Percentiles rank a stretch among this genome's conserved stretches.
phyloP scores from a whole-genome alignment of 805 yeast species.

The Hanseniaspora vineae region DNA sequence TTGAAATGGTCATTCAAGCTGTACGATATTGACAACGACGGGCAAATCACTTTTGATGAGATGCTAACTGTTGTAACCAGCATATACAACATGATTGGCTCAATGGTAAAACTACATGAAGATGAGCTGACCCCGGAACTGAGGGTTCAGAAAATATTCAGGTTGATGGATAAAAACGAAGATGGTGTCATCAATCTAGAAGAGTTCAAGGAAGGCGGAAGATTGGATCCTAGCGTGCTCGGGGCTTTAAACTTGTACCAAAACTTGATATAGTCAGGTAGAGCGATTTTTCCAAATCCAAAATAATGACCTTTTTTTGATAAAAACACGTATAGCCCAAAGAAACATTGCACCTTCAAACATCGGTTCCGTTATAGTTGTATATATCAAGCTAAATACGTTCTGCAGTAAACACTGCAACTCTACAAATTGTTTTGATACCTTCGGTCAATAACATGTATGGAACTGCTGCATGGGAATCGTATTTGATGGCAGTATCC shows the following conservation, averaged over 20 bases:
- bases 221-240: slow-evolving; percentile 62
- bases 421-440: slow-evolving; percentile 68
- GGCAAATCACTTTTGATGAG: slow-evolving; percentile 63
- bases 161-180: slow-evolving; percentile 53
- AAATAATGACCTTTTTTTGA: too few relatives aligned
- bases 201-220: slow-evolving; percentile 74
- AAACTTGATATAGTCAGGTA: slow-evolving; percentile 45
- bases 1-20: slow-evolving; percentile 80
- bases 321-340: too few relatives aligned
- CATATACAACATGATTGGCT: slow-evolving; percentile 89
- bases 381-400: slow-evolving; percentile 32
- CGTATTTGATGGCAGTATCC: slow-evolving; percentile 85
- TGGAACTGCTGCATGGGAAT: slow-evolving; percentile 87
- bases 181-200: slow-evolving; percentile 62
- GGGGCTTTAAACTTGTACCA: slow-evolving; percentile 70
- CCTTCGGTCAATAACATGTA: slow-evolving; percentile 80
- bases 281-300: not conserved
- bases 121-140: slow-evolving; percentile 89
- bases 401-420: slow-evolving; percentile 90
- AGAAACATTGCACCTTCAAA: too few relatives aligned
- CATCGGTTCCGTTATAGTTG: too few relatives aligned
- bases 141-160: slow-evolving; percentile 72
- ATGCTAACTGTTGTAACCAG: slow-evolving; percentile 69
- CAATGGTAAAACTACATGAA: slow-evolving; percentile 73
- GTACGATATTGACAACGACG: slow-evolving; percentile 74